phyloP scores from a whole-genome alignment of 2,329 filamentous ascomycete genomes.

The Sclerotinia subarctica region DNA sequence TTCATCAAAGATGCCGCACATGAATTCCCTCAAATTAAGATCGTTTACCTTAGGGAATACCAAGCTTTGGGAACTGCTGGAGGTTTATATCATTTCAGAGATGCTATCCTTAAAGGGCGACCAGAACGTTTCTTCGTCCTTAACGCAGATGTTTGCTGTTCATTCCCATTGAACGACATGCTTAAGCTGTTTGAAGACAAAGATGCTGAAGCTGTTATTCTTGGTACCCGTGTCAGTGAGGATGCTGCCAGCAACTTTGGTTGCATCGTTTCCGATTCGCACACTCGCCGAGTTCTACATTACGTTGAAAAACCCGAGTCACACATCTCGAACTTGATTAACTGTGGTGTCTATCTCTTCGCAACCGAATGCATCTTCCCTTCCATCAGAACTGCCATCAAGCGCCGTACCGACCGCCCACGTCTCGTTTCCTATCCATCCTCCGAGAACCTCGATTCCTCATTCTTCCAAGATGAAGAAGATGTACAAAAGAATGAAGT shows the following conservation, averaged over 20 bases:
- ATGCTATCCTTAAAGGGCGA: slow-evolving; percentile 93
- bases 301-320: slow-evolving; percentile 99
- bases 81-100: slow-evolving; percentile 97
- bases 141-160: slow-evolving; percentile 98
- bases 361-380: slow-evolving; percentile 95
- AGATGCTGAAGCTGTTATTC: slow-evolving; percentile 92
- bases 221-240: slow-evolving; percentile 86
- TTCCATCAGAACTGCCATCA: slow-evolving; percentile 89
- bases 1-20: slow-evolving; percentile 90
- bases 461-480: slow-evolving; percentile 65
- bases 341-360: slow-evolving; percentile 98
- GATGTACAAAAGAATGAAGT: slow-evolving; percentile 77
- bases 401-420: slow-evolving; percentile 87
- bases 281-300: slow-evolving; percentile 93
- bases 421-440: slow-evolving; percentile 93
- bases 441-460: slow-evolving; percentile 82
- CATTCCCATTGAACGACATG: slow-evolving; percentile 95
- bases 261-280: slow-evolving; percentile 91
- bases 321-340: slow-evolving; percentile 97
- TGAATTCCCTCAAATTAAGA: slow-evolving; percentile 82
- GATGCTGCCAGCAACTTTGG: slow-evolving; percentile 95
- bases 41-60: slow-evolving; percentile 97
- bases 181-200: slow-evolving; percentile 89
- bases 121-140: slow-evolving; percentile 96
- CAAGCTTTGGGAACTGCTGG: slow-evolving; percentile 93